Percentiles rank a stretch among this genome's conserved stretches.
Conservation (phyloP, 345 rosid species). For the Euclidium syriacum region DNA sequence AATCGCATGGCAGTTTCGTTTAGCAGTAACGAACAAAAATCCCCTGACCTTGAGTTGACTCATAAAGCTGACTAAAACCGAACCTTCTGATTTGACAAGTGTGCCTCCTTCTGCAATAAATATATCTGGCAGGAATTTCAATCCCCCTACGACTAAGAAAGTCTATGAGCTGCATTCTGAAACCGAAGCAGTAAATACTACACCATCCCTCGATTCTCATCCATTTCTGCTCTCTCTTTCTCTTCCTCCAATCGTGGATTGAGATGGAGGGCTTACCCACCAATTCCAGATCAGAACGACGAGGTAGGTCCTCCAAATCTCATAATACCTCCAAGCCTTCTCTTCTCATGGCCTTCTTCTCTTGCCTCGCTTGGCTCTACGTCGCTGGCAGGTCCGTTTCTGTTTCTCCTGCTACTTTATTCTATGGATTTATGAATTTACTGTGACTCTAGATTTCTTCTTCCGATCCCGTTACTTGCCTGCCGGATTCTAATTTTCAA, state of each 20-base stretch:
- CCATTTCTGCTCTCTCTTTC: neutral
- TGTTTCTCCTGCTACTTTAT: neutral
- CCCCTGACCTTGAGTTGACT: too few species aligned
- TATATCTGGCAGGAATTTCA: too few species aligned
- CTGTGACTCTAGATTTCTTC: neutral
- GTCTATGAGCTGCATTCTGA: too few species aligned
- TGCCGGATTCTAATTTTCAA: neutral
- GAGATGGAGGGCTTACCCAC: slow-evolving; percentile 72
- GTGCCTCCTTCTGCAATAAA: too few species aligned
- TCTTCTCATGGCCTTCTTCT: slow-evolving; percentile 68
- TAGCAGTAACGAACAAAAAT: too few species aligned
- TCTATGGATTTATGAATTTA: neutral
- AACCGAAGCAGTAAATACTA: too few species aligned
- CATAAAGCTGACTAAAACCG: too few species aligned
- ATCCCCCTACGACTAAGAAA: too few species aligned
- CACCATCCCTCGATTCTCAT: too few species aligned
- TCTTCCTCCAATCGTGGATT: slow-evolving; percentile 20
- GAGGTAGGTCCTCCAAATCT: slow-evolving; percentile 68
- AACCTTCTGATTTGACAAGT: too few species aligned
- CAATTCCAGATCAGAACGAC: slow-evolving; percentile 53
- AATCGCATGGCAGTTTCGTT: too few species aligned
- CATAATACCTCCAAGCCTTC: slow-evolving; percentile 61
- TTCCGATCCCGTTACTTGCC: too few species aligned
- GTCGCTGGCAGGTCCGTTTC: slow-evolving; percentile 80
- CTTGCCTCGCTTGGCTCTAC: slow-evolving; percentile 95